phyloP scores from a whole-genome alignment of 306 rosid genomes.

The Glycine soja region DNA sequence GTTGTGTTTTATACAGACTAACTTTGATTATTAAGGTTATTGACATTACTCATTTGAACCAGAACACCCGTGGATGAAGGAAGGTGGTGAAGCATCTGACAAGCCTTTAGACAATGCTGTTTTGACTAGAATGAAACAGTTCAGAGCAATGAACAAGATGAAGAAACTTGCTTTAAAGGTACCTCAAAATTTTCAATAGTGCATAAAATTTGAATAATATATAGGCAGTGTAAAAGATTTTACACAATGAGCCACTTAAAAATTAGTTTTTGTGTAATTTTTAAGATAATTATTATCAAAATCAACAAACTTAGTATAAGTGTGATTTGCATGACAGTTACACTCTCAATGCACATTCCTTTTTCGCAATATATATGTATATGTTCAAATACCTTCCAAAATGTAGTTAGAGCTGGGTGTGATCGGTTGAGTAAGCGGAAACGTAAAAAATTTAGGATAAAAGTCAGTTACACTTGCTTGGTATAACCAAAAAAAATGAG shows the following conservation, averaged over 20 bases:
- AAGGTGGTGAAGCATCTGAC: constrained; percentile 71
- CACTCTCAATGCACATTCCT: no score
- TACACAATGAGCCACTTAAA: no score
- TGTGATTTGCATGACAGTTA: no score
- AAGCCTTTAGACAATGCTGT: constrained; percentile 89
- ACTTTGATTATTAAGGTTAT: constrained; percentile 20
- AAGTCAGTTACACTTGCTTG: no score
- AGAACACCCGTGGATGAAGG: constrained; percentile 95
- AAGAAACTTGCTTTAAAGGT: constrained; percentile 86
- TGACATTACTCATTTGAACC: constrained; percentile 47
- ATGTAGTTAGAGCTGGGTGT: no score
- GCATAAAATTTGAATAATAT: neutral
- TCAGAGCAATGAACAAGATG: constrained; percentile 97
- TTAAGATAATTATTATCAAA: no score
- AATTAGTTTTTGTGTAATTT: no score
- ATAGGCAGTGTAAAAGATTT: no score
- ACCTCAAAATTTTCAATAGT: constrained; percentile 25
- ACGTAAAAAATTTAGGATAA: no score
- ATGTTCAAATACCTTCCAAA: neutral
- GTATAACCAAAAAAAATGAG: no score
- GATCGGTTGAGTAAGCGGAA: no score
- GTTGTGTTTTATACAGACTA: neutral
- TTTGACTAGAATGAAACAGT: constrained; percentile 88
- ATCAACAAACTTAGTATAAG: no score
- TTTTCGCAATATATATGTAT: neutral